phyloP scores from a whole-genome alignment of 139 green algal species.

The Medakamo hakoo region DNA sequence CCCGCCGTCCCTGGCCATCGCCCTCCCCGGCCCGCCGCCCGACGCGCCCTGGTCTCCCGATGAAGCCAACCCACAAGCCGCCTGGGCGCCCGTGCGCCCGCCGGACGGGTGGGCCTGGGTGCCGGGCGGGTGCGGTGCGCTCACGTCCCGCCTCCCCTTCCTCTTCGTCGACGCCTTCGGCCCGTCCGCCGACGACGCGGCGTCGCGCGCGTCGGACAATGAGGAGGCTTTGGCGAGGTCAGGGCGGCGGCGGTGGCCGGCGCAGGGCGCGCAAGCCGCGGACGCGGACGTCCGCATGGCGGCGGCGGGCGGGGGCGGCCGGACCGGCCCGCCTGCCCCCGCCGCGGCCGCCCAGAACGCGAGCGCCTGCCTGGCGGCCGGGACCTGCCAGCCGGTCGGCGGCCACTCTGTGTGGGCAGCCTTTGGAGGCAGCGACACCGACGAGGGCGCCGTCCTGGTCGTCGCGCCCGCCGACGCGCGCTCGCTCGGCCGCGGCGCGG shows the following conservation, averaged over 20 bases:
- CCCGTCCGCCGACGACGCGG: neutral
- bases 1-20: too few species aligned
- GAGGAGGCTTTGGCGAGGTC: too few species aligned
- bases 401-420: conserved; percentile 50
- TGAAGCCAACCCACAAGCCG: neutral
- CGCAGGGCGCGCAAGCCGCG: conserved; percentile 21
- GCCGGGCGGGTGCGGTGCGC: neutral
- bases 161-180: neutral
- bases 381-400: conserved; percentile 47
- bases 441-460: conserved; percentile 26
- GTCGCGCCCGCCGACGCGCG: conserved; percentile 29
- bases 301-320: too few species aligned
- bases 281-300: conserved; percentile 31
- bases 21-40: neutral
- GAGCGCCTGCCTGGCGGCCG: conserved; percentile 20
- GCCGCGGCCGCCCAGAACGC: conserved; percentile 24
- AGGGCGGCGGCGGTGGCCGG: too few species aligned
- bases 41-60: neutral
- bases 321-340: too few species aligned
- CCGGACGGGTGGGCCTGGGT: neutral
- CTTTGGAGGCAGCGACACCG: conserved; percentile 10
- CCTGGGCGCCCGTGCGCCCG: too few species aligned
- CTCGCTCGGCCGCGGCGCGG: conserved; percentile 38
- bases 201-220: neutral
- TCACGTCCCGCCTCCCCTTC: neutral